Conservation (phyloP, 2,329 filamentous ascomycete genomes). For the Diaporthe ilicicola region DNA sequence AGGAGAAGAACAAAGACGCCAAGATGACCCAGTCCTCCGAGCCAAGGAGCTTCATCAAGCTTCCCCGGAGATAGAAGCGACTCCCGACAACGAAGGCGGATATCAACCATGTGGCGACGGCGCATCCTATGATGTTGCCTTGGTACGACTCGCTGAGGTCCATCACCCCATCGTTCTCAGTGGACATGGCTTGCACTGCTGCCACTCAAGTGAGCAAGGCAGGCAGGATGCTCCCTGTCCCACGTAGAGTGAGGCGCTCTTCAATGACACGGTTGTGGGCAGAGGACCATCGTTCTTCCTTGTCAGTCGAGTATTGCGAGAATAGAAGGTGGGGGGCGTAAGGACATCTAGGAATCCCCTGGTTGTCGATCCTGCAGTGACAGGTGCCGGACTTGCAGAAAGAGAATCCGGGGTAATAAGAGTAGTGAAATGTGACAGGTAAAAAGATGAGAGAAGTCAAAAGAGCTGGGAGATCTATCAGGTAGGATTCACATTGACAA, state of each 20-base stretch:
- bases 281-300: not conserved
- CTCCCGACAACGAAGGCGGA: constrained; percentile 41
- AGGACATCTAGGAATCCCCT: not conserved
- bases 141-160: constrained; percentile 26
- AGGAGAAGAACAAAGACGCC: constrained; percentile 39
- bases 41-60: constrained; percentile 44
- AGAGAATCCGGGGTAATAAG: not conserved
- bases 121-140: constrained; percentile 30
- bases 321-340: not conserved
- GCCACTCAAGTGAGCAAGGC: not conserved
- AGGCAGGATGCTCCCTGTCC: not conserved
- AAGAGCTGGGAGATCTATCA: not conserved
- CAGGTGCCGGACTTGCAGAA: not conserved
- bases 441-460: not conserved
- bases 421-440: constrained; percentile 9
- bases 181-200: constrained; percentile 25
- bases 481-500: not conserved
- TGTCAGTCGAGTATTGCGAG: not conserved
- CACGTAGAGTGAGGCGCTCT: constrained; percentile 3
- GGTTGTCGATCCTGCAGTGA: constrained; percentile 2
- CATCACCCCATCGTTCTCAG: constrained; percentile 22
- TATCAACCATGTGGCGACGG: constrained; percentile 33
- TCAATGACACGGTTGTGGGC: not conserved
- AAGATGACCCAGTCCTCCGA: constrained; percentile 45
- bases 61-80: constrained; percentile 43